Percentiles rank a stretch among this genome's conserved stretches.
Conservation (phyloP, 2,329 filamentous ascomycete species). For the Monilinia aucupariae region DNA sequence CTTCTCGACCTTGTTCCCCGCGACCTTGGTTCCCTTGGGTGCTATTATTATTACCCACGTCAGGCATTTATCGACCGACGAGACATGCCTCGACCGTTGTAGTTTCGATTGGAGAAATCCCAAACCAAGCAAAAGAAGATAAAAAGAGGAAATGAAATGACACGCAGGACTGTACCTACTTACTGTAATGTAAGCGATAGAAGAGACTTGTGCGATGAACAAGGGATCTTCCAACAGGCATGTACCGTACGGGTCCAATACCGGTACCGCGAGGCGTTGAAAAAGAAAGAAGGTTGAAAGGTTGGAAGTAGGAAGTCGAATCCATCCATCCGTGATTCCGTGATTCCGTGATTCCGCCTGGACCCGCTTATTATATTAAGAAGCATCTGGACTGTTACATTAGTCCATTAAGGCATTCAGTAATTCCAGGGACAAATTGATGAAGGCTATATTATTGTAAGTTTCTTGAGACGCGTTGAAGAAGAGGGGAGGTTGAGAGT, state of each 20-base stretch:
- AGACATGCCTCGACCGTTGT: not conserved
- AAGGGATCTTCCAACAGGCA: not conserved
- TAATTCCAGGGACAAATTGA: too few species aligned
- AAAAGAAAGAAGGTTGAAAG: not conserved
- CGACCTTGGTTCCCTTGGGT: slow-evolving; percentile 2
- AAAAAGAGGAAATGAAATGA: too few species aligned
- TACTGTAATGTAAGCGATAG: too few species aligned
- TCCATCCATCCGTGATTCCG: too few species aligned
- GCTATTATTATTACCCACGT: not conserved
- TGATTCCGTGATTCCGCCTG: too few species aligned
- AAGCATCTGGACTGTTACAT: slow-evolving; percentile 4
- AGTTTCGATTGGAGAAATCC: slow-evolving; percentile 10
- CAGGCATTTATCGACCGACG: not conserved
- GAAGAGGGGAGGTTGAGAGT: too few species aligned
- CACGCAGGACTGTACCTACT: too few species aligned
- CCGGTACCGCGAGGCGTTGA: not conserved
- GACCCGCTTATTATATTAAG: not conserved
- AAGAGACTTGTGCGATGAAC: not conserved
- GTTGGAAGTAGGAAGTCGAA: too few species aligned
- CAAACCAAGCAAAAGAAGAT: too few species aligned
- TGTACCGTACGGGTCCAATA: not conserved
- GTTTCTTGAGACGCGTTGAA: too few species aligned
- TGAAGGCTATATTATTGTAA: too few species aligned
- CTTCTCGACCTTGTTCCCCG: not conserved
- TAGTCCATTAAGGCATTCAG: too few species aligned